These are phyloP conservation scores for Phytophthora litchii DNA, from an alignment of 352 stramenopile species.

Conservation along the genomic window DNA sequence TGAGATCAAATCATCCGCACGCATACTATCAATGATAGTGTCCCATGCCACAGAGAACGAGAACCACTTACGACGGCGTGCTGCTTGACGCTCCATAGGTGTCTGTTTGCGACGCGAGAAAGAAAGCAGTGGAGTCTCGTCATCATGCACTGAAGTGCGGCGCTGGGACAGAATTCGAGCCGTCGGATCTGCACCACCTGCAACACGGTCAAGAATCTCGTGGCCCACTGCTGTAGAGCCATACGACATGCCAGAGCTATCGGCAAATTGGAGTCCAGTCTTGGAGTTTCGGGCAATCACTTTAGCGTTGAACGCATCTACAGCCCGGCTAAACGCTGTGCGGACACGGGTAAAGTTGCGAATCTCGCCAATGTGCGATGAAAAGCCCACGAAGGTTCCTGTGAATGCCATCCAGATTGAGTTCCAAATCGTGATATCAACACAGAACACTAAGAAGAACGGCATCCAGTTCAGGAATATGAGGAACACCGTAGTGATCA, in stretches of 20 bases:
- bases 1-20: conserved; percentile 91
- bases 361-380: conserved; percentile 96
- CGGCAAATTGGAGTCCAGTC: conserved; percentile 64
- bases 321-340: conserved; percentile 84
- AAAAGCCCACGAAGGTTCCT: conserved; percentile 96
- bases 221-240: conserved; percentile 54
- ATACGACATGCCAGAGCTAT: conserved; percentile 49
- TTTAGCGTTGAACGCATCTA: conserved; percentile 88
- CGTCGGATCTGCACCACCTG: conserved; percentile 39
- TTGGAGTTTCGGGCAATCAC: conserved; percentile 82
- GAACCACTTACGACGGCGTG: conserved; percentile 97
- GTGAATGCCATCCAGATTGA: conserved; percentile 97
- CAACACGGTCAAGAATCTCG: conserved; percentile 65
- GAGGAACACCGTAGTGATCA: conserved; percentile 88
- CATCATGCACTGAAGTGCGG: conserved; percentile 44
- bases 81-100: conserved; percentile 82
- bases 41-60: conserved; percentile 98
- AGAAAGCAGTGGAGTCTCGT: conserved; percentile 82
- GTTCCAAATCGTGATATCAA: conserved; percentile 99
- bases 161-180: conserved; percentile 36
- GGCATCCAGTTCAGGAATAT: conserved; percentile 96
- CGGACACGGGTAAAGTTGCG: conserved; percentile 91
- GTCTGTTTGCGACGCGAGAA: conserved; percentile 89
- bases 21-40: conserved; percentile 96
- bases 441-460: conserved; percentile 98